A percentile compares a stretch with the other conserved stretches of the same genome.
phyloP scores from a whole-genome alignment of 2,329 filamentous ascomycete species.

The Nothophaeocryptopus gaeumannii region DNA sequence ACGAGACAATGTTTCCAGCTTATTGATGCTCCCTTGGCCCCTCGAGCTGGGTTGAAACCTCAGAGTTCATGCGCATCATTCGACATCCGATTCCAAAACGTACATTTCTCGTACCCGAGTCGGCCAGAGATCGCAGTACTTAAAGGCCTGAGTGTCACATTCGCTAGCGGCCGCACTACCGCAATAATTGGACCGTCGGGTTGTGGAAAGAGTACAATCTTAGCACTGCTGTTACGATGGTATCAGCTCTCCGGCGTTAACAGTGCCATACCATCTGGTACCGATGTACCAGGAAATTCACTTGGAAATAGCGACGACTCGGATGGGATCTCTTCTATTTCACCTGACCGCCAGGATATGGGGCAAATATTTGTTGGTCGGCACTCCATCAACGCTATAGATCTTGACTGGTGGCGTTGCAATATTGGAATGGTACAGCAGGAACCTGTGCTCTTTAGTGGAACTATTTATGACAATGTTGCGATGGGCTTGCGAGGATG shows the following conservation, averaged over 20 bases:
- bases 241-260: no score
- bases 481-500: background rate
- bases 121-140: background rate
- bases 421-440: no score
- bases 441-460: conserved; percentile 1
- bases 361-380: conserved; percentile 51
- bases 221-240: background rate
- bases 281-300: no score
- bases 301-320: no score
- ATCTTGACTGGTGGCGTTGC: conserved; percentile 38
- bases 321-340: no score
- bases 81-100: background rate
- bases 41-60: no score
- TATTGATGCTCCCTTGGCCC: no score
- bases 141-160: background rate
- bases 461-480: background rate
- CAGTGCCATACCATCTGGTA: no score
- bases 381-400: conserved; percentile 38
- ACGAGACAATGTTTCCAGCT: no score
- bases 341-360: no score
- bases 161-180: background rate
- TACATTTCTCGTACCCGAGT: background rate
- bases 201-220: background rate
- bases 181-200: background rate
- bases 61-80: no score